Evolutionary conservation across 139 green algal genomes (phyloP).

Genomic region (Auxenochlorella pyrenoidosa): DNA sequence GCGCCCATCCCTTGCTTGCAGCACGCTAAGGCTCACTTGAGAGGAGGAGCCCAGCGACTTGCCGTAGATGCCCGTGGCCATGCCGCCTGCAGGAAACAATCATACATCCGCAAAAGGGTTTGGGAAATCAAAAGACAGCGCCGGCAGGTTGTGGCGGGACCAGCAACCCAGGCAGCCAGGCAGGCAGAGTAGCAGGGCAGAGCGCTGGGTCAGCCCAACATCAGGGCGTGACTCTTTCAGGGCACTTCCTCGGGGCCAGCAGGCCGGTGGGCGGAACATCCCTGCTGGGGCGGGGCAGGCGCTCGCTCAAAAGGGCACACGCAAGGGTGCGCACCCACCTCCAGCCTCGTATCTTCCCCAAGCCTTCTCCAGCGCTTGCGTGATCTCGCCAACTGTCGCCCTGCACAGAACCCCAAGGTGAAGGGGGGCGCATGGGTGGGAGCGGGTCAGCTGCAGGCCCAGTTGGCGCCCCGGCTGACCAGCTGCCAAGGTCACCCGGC

Average conservation of each 20-base stretch:
- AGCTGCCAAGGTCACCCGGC: too few relatives aligned
- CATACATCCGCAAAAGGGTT: neutral
- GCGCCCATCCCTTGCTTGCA: too few relatives aligned
- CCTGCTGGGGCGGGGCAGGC: neutral
- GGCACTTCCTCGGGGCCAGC: too few relatives aligned
- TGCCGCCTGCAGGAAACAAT: constrained; percentile 3
- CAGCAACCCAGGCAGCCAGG: neutral
- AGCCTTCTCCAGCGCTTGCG: constrained; percentile 61
- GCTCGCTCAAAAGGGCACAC: neutral
- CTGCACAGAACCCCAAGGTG: constrained; percentile 8
- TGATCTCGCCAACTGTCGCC: constrained; percentile 76
- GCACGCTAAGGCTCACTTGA: neutral
- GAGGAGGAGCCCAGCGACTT: constrained; percentile 11
- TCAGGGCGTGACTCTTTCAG: too few relatives aligned
- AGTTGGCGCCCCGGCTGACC: too few relatives aligned
- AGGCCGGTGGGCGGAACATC: neutral
- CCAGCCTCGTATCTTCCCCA: constrained; percentile 68
- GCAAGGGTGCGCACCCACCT: neutral
- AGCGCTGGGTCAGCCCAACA: neutral
- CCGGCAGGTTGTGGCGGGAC: neutral
- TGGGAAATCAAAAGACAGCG: neutral
- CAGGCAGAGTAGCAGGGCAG: neutral
- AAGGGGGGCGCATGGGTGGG: too few relatives aligned
- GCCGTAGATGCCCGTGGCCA: constrained; percentile 66
- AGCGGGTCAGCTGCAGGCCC: too few relatives aligned